Evolutionary conservation across 129 eudicot genomes (phyloP).

Genomic region (Rutidosis leptorrhynchoides): DNA sequence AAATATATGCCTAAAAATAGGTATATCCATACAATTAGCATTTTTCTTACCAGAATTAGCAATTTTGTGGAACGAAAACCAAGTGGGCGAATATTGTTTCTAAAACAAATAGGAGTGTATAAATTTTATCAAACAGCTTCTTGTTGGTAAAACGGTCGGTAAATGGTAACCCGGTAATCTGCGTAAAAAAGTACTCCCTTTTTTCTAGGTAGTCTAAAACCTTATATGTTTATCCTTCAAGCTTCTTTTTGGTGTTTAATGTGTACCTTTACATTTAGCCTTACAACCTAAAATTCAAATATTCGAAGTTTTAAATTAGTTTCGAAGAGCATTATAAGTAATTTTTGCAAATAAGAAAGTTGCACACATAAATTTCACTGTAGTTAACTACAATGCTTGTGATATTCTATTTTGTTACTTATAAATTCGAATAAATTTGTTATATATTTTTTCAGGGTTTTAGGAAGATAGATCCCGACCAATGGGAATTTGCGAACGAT

Average conservation of each 20-base stretch:
- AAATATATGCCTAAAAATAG: too few species aligned
- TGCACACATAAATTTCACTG: neutral
- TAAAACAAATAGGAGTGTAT: neutral
- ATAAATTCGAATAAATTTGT: neutral
- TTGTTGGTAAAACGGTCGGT: too few species aligned
- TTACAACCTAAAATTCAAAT: neutral
- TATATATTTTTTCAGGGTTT: conserved; percentile 49
- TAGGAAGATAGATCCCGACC: conserved; percentile 76
- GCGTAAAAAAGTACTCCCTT: too few species aligned
- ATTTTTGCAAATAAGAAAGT: neutral
- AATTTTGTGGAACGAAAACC: neutral
- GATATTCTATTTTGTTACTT: neutral
- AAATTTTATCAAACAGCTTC: neutral
- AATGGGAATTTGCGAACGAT: conserved; percentile 90
- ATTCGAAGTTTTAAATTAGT: too few species aligned
- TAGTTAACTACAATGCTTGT: neutral
- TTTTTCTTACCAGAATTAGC: too few species aligned
- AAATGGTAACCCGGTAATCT: too few species aligned
- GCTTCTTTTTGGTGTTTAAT: too few species aligned
- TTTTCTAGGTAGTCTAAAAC: too few species aligned
- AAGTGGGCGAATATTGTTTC: neutral
- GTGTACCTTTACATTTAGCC: neutral
- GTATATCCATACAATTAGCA: too few species aligned
- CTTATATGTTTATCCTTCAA: too few species aligned
- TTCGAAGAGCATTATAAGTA: neutral